Evolutionary conservation across 2,329 filamentous ascomycete genomes (phyloP).

Genomic region (Sclerotinia nivalis): DNA sequence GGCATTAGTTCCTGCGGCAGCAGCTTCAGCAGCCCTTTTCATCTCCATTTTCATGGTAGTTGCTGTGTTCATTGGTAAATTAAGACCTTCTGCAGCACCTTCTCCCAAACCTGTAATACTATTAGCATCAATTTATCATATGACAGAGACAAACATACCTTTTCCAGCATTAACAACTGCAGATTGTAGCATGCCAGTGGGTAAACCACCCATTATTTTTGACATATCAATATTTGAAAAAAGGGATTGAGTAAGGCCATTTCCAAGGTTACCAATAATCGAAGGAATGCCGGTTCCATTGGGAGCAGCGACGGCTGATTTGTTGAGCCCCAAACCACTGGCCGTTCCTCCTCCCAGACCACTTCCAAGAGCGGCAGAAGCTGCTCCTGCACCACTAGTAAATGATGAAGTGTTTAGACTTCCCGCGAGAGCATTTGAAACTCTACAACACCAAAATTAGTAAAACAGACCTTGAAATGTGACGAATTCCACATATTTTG

Average conservation of each 20-base stretch:
- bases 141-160: background rate
- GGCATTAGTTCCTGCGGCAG: background rate
- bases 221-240: constrained; percentile 23
- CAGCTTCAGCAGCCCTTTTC: background rate
- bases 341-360: constrained; percentile 22
- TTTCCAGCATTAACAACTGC: constrained; percentile 20
- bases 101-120: constrained; percentile 12
- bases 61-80: constrained; percentile 11
- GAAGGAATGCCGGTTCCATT: constrained; percentile 9
- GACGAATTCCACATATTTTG: background rate
- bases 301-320: constrained; percentile 14
- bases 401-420: constrained; percentile 9
- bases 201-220: constrained; percentile 17
- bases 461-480: background rate
- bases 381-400: background rate
- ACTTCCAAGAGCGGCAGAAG: constrained; percentile 9
- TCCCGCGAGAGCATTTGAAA: constrained; percentile 18
- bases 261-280: constrained; percentile 13
- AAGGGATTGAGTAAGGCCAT: constrained; percentile 11
- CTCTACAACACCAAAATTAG: background rate
- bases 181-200: constrained; percentile 13
- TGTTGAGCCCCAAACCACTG: constrained; percentile 17
- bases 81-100: constrained; percentile 20
- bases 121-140: background rate
- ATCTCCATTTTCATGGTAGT: background rate